Evolutionary conservation across 345 rosid species (phyloP).

Genomic region (Bruguiera parviflora): DNA sequence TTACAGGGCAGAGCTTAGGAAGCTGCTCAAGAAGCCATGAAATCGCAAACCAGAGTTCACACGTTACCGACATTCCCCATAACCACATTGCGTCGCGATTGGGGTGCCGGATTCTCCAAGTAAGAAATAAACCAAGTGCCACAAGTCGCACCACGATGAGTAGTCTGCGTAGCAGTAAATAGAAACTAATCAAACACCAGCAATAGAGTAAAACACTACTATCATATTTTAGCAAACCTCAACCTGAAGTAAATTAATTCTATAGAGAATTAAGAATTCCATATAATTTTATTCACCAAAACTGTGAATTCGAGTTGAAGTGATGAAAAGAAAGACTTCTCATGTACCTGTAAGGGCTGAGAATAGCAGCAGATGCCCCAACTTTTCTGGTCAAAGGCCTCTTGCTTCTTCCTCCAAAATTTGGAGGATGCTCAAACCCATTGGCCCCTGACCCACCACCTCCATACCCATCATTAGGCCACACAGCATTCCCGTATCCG

Average conservation of each 20-base stretch:
- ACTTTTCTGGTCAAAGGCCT: conserved; percentile 68
- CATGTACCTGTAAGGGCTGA: conserved; percentile 66
- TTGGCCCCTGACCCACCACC: conserved; percentile 47
- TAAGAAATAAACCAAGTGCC: conserved; percentile 61
- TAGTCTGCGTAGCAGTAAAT: conserved; percentile 37
- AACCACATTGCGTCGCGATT: conserved; percentile 73
- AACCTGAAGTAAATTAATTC: too few species aligned
- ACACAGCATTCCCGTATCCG: conserved; percentile 73
- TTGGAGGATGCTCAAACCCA: conserved; percentile 67
- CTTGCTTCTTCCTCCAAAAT: conserved; percentile 54
- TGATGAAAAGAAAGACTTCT: neutral
- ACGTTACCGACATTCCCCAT: conserved; percentile 67
- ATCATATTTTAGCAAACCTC: too few species aligned
- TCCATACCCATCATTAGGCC: conserved; percentile 83
- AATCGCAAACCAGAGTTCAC: conserved; percentile 81
- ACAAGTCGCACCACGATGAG: conserved; percentile 51
- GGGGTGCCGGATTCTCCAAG: conserved; percentile 73
- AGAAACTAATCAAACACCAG: neutral
- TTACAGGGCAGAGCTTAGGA: conserved; percentile 77
- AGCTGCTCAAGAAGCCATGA: conserved; percentile 80
- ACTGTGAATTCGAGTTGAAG: too few species aligned
- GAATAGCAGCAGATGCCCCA: conserved; percentile 56
- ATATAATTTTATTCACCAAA: too few species aligned
- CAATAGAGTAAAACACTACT: too few species aligned
- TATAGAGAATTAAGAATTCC: too few species aligned